Evolutionary conservation across 257 asterid species (phyloP), one percentile per base, ranked within the genome.

Genomic region (Solanum megistacrolobum): DNA sequence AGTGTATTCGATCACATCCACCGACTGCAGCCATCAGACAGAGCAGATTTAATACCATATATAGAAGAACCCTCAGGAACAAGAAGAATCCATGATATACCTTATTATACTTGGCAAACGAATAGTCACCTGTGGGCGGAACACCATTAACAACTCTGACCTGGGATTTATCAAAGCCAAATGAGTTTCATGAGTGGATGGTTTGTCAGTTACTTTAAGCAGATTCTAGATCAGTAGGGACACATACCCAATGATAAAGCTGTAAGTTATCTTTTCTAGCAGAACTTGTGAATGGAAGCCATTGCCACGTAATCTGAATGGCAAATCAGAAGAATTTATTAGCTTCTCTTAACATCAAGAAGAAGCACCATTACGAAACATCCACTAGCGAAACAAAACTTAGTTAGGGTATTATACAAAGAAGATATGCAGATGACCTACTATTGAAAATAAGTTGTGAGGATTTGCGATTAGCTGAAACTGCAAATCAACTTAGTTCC

Each of bases 251-350:
- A 88, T 97, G 99, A 91, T 92, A 97, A 86, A 97, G 98, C 93
- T 95, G 95, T 88, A 97, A 90, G 89, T 91, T 84, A 86, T 97
- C 99, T 91, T 93, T 95, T 92, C 99, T 89, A 20, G 99, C 99
- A 83, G 99, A 95, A 92, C 87, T 96, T 41, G 98, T 93, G 90
- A 97, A 96, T 34, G 99, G 95, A 75, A 97, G 99, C 99, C 99
- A 97, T 86, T 95, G 96, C 99, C 99, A 97, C n/a, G 99, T 94
- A 90, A 97, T 93, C 99, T 97, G 94, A 71, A 84, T n/a, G 86
- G 39, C 32, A 89, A 60, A 66, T 20, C 29, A 55, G 82, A 86
- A 55, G 48, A 73, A 21, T 18, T 34, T 78, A 48, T 32, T 86
- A 18, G 21, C 84, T 73, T 23, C 32, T 41, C 20, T 86, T 41